A percentile compares a stretch with the other conserved stretches of the same genome.
Evolutionary conservation across 192 early-diverging fungal genomes (phyloP).

Genomic region (Coemansia sp.): DNA sequence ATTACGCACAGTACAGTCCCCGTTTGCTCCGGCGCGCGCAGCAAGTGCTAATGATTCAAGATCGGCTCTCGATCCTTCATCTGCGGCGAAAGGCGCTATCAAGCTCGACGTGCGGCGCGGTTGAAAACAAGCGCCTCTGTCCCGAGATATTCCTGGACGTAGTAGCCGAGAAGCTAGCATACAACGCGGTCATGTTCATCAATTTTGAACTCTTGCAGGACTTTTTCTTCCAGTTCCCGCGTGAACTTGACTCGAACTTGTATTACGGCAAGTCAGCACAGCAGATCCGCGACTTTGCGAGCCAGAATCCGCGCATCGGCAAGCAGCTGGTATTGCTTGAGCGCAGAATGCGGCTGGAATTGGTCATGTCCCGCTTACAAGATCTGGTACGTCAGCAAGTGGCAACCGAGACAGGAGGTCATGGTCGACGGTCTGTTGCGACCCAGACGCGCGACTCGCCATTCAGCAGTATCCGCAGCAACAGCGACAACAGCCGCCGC

Average conservation of each 20-base stretch:
- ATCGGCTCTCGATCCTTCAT: constrained; percentile 75
- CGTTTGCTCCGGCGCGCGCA: constrained; percentile 76
- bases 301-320: constrained; percentile 82
- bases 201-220: constrained; percentile 96
- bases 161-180: constrained; percentile 92
- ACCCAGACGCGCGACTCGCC: background rate
- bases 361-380: constrained; percentile 61
- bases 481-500: constrained; percentile 10
- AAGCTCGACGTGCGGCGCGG: constrained; percentile 77
- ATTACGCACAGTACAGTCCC: constrained; percentile 70
- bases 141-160: constrained; percentile 93
- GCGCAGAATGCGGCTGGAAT: constrained; percentile 79
- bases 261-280: constrained; percentile 82
- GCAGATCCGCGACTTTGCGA: constrained; percentile 86
- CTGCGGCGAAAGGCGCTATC: constrained; percentile 80
- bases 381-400: constrained; percentile 49
- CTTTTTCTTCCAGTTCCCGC: constrained; percentile 97
- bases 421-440: background rate
- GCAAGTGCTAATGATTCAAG: constrained; percentile 76
- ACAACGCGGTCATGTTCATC: constrained; percentile 96
- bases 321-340: constrained; percentile 88
- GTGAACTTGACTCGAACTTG: constrained; percentile 89
- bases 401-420: constrained; percentile 12
- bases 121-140: constrained; percentile 87
- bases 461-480: constrained; percentile 13